Conservation (phyloP, 768 basidiomycete species). For the Pulveroboletus sp. region DNA sequence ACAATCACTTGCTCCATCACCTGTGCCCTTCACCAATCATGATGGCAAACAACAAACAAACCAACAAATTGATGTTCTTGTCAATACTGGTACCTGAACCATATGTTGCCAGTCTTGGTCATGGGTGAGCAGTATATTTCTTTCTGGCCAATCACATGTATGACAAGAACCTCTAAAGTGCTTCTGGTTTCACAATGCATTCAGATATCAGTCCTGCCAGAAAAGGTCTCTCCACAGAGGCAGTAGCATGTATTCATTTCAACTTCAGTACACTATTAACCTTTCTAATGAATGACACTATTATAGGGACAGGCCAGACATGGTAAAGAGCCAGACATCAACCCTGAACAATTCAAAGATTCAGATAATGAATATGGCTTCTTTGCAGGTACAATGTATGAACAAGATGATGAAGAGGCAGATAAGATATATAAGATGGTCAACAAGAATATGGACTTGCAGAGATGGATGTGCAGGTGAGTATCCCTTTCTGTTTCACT, state of each 20-base stretch:
- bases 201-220: constrained; percentile 98
- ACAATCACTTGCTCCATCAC: too few species aligned
- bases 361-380: constrained; percentile 97
- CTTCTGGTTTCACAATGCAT: constrained; percentile 95
- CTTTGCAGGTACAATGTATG: constrained; percentile 93
- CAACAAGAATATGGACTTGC: constrained; percentile 83
- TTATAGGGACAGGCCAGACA: constrained; percentile 71
- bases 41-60: constrained; percentile 54
- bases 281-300: neutral
- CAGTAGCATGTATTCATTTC: constrained; percentile 61
- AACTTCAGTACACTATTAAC: neutral
- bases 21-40: constrained; percentile 18
- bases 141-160: constrained; percentile 1
- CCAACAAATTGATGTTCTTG: constrained; percentile 83
- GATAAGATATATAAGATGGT: constrained; percentile 94
- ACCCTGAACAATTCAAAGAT: constrained; percentile 91
- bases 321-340: constrained; percentile 84
- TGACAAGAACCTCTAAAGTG: constrained; percentile 42
- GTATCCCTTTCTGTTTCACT: constrained; percentile 42
- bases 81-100: constrained; percentile 94
- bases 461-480: constrained; percentile 74
- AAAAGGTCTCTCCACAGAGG: constrained; percentile 90
- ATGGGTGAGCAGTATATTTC: constrained; percentile 58
- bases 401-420: constrained; percentile 96
- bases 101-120: constrained; percentile 97